These are phyloP conservation scores for Scedosporium boydii DNA, from an alignment of 2,329 filamentous ascomycete genomes.

Conservation along the genomic window DNA sequence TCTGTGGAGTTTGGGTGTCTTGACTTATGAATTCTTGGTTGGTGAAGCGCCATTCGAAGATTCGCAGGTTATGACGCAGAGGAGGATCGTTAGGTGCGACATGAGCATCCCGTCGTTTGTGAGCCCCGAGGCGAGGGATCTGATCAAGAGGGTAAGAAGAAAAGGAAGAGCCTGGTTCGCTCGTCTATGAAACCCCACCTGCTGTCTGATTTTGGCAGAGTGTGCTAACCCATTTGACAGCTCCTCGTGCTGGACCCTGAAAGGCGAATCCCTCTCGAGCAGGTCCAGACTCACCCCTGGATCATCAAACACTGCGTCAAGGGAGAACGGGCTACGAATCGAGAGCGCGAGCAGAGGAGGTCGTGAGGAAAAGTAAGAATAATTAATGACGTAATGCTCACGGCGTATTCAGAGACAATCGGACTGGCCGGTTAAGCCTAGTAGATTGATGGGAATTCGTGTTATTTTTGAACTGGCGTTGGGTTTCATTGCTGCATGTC, in stretches of 20 bases:
- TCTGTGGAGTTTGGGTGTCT: slow-evolving; percentile 86
- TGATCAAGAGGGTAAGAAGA: slow-evolving; percentile 73
- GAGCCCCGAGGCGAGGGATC: slow-evolving; percentile 77
- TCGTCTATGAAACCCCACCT: background rate
- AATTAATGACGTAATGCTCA: background rate
- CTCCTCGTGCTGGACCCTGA: slow-evolving; percentile 87
- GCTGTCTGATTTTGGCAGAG: background rate
- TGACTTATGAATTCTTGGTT: slow-evolving; percentile 93
- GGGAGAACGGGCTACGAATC: slow-evolving; percentile 42
- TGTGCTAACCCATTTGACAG: slow-evolving; percentile 28
- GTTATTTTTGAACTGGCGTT: background rate
- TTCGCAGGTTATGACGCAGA: slow-evolving; percentile 85
- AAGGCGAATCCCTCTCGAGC: slow-evolving; percentile 81
- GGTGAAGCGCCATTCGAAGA: slow-evolving; percentile 97
- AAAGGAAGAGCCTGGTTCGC: background rate
- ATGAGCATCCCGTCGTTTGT: slow-evolving; percentile 91
- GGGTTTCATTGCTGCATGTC: background rate
- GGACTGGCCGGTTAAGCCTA: background rate
- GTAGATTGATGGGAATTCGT: background rate
- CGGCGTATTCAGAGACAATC: slow-evolving; percentile 7
- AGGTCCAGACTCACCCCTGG: slow-evolving; percentile 88
- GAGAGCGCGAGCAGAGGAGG: slow-evolving; percentile 31
- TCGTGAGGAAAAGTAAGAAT: background rate
- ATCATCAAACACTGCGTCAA: slow-evolving; percentile 88
- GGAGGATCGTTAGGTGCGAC: slow-evolving; percentile 78